Conservation (phyloP, 164 flowering plant genomes). For the Magnolia officinalis region DNA sequence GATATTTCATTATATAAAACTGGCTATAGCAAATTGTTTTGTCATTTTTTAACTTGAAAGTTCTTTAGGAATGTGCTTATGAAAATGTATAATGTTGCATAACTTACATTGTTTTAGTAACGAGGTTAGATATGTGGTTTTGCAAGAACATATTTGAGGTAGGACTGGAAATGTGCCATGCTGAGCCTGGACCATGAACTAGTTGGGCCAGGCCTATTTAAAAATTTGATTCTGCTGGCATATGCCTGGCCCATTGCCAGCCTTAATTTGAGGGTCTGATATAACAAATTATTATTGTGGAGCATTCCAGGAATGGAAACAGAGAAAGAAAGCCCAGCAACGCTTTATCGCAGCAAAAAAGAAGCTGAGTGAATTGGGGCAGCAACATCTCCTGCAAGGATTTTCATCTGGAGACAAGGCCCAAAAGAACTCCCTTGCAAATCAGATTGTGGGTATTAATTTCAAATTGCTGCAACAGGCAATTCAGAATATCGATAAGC, state of each 20-base stretch:
- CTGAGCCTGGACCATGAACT: no score
- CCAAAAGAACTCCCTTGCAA: constrained; percentile 59
- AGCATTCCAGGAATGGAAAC: constrained; percentile 78
- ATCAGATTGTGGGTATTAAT: constrained; percentile 64
- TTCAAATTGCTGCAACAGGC: constrained; percentile 68
- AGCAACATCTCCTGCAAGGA: constrained; percentile 79
- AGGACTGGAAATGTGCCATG: neutral
- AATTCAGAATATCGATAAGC: constrained; percentile 36
- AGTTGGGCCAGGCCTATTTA: no score
- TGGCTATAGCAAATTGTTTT: neutral
- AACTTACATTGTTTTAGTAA: neutral
- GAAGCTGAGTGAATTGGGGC: constrained; percentile 76
- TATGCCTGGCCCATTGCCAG: no score
- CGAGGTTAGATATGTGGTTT: neutral
- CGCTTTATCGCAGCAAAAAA: constrained; percentile 73
- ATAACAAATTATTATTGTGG: constrained; percentile 5
- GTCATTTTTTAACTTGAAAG: neutral
- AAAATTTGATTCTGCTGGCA: no score
- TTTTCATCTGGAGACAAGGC: constrained; percentile 67
- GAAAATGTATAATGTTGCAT: neutral
- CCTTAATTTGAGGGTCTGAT: neutral
- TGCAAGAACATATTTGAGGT: neutral
- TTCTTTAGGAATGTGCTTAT: neutral
- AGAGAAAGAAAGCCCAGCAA: constrained; percentile 63
- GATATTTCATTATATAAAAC: neutral